Base-by-base conservation (phyloP, 176 grass and related monocot genomes). In the Zea luxurians region DNA sequence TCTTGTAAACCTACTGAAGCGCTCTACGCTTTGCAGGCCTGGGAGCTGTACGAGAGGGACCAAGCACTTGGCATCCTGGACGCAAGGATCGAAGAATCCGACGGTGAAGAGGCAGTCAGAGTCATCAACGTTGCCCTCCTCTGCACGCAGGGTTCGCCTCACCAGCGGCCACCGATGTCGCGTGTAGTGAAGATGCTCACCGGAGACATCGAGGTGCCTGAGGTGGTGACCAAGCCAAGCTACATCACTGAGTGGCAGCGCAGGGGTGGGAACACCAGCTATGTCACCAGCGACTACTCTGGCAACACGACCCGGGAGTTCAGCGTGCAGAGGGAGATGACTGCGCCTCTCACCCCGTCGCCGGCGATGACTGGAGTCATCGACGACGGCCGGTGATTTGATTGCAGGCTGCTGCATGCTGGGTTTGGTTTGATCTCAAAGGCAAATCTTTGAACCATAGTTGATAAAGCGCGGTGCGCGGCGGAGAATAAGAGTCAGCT, bases 211-310 rank as follows among this genome's bases (percentile, higher is more conserved):
- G 72, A 82, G 41, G 63, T 89, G 59, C 64, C 7, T 34, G 71
- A 86, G 64, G 88, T 84, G 10, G 66, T 52, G 6, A 66, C 61
- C 12, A 90, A 57, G 70, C 88, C 91, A 20, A 86, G 83, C 37
- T 88, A 91, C 75, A 68, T 93, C 71, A 84, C 76, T 66, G 88
- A 90, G 47, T 88, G 80, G 85, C 82, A 93, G 71, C 59, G 69
- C 37, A 69, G 82, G 21, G 86, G 88, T 4, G 13, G 80, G 7
- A 83, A 80, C n/a, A 75, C 52, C 72, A 46, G 89, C 83, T 58
- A 80, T 44, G 3, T 64, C 21, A 5, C 67, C 53, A 16, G 37
- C 11, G 36, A 64, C 48, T 79, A 59, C 60, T 74, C 75, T 0
- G 16, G 61, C 0, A 61, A 78, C 16, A 78, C 75, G 1, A 78